A percentile compares a stretch with the other conserved stretches of the same genome.
These are phyloP conservation scores for Pythium phragmiticola DNA, from an alignment of 352 stramenopile species.

Conservation along the genomic window DNA sequence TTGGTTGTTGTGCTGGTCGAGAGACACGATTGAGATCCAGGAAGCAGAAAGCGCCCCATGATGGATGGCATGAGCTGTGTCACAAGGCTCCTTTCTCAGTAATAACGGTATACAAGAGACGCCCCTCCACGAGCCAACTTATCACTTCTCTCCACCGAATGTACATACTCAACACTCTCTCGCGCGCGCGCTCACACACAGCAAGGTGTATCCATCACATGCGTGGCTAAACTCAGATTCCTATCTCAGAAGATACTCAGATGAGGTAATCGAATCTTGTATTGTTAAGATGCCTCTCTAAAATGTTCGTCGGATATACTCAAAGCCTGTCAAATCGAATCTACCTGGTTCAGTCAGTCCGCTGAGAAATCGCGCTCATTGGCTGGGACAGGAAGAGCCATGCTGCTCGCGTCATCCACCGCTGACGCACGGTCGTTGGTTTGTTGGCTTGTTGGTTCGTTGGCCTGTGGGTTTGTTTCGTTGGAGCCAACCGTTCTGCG, in stretches of 20 bases:
- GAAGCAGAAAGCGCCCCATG: no score
- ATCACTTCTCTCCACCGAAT: no score
- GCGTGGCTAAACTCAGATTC: not conserved
- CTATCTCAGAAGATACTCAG: not conserved
- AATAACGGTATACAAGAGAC: no score
- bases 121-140: no score
- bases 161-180: no score
- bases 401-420: not conserved
- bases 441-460: not conserved
- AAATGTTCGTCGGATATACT: not conserved
- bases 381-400: not conserved
- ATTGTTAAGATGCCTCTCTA: not conserved
- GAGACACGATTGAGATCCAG: no score
- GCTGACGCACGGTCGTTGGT: not conserved
- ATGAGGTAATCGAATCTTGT: not conserved
- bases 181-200: no score
- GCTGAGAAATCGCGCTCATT: not conserved
- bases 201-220: no score
- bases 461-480: not conserved
- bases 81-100: no score
- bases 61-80: no score
- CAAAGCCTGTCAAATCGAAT: not conserved
- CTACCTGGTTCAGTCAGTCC: not conserved
- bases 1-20: no score
- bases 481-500: conserved; percentile 5